Percentiles rank a stretch among this genome's conserved stretches.
Evolutionary conservation across 2,329 filamentous ascomycete species (phyloP).

Genomic region (Aspergillus phoenicis): DNA sequence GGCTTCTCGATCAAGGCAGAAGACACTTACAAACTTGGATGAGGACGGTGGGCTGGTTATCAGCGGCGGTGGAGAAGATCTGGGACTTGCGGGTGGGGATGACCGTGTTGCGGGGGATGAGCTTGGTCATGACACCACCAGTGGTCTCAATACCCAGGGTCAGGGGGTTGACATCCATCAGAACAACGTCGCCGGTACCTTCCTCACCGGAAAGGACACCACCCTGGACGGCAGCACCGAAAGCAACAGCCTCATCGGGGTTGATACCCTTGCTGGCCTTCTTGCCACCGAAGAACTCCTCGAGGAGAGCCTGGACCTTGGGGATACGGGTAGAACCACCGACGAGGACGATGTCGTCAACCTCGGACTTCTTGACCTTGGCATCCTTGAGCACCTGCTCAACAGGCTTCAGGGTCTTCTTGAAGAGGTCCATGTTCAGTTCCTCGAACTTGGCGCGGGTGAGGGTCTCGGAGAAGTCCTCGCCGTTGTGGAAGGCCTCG

Average conservation of each 20-base stretch:
- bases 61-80: constrained; percentile 95
- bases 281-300: constrained; percentile 95
- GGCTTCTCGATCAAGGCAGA: not conserved
- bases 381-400: constrained; percentile 98
- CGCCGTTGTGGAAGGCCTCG: constrained; percentile 93
- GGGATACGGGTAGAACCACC: constrained; percentile 99
- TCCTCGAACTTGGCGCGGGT: constrained; percentile 99
- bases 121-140: constrained; percentile 95
- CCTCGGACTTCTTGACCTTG: constrained; percentile 92
- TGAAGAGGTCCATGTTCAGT: constrained; percentile 98
- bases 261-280: constrained; percentile 99
- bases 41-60: constrained; percentile 93
- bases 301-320: constrained; percentile 91
- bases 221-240: constrained; percentile 94
- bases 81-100: constrained; percentile 97
- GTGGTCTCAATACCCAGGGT: constrained; percentile 97
- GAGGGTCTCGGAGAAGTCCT: constrained; percentile 97
- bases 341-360: constrained; percentile 95
- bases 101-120: constrained; percentile 91
- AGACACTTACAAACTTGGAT: constrained; percentile 76
- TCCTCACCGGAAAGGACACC: constrained; percentile 91
- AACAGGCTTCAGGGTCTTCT: constrained; percentile 98
- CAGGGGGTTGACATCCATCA: constrained; percentile 96
- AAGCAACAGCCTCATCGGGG: constrained; percentile 98
- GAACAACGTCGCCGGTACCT: constrained; percentile 76